phyloP scores from a whole-genome alignment of 306 rosid species.

The Cercis canadensis region DNA sequence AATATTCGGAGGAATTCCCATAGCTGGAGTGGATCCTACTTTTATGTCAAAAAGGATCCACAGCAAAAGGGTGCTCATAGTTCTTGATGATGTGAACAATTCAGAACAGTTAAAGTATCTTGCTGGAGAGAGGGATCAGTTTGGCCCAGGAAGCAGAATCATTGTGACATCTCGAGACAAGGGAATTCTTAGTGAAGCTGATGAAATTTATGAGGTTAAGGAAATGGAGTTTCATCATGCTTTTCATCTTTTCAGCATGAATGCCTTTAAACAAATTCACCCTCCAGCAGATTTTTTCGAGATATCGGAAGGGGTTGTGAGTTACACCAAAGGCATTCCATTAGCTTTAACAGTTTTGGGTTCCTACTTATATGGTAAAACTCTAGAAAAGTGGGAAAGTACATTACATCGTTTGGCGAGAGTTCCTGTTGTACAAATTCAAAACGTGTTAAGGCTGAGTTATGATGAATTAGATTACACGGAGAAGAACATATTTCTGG shows the following conservation, averaged over 20 bases:
- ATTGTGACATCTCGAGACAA: too few relatives aligned
- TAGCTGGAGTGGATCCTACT: neutral
- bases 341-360: neutral
- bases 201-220: too few relatives aligned
- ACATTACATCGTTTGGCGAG: neutral
- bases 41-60: conserved; percentile 4
- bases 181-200: too few relatives aligned
- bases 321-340: neutral
- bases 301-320: neutral
- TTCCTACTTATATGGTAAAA: neutral
- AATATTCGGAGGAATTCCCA: too few relatives aligned
- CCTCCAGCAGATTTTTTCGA: neutral
- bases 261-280: conserved; percentile 34
- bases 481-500: too few relatives aligned
- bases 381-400: neutral
- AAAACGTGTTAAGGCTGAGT: neutral
- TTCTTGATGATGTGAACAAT: too few relatives aligned
- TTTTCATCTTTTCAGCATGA: conserved; percentile 36
- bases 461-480: too few relatives aligned
- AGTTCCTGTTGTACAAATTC: neutral
- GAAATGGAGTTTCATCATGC: conserved; percentile 35
- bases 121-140: too few relatives aligned
- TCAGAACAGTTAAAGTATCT: too few relatives aligned
- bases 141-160: too few relatives aligned
- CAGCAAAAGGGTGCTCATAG: too few relatives aligned